Base-by-base conservation (phyloP, 768 basidiomycete species). In the Dioszegia hungarica region DNA sequence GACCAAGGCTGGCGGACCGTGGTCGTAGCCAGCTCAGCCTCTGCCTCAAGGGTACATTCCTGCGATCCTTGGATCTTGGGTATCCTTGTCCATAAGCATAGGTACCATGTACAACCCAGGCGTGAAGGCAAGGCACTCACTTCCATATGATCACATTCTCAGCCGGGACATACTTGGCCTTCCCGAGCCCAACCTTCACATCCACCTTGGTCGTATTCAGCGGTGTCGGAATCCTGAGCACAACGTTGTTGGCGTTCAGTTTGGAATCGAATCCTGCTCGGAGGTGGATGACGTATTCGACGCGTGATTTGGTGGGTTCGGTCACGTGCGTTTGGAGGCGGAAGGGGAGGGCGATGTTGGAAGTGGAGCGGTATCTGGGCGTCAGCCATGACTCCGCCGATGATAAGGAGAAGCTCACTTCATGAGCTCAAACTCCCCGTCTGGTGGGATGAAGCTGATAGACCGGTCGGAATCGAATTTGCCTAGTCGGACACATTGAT, bases 361-460 rank as follows among this genome's bases (percentile, higher is more conserved):
- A 85, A 0, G 95, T 97, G 14, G 92, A 86, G 24, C 95, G 91
- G 70, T 99, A 99, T 67, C 94, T 97, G 19, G 49, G 25, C 17
- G 15, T 56, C 28, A 41, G 40, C 10, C 34, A 19, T 6, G 20
- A 54, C 45, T 48, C 29, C 47, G 33, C 37, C 22, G 33, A n/a
- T 17, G 12, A 24, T 36, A 27, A 63, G 28, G 29, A 20, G 6
- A 4, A 4, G 76, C 86, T 63, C 52, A 88, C 90, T 85, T 83
- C 95, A 99, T 98, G 36, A 99, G 81, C 76, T 99, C 95, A 65
- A 99, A 99, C 75, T 99, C 95, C 25, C 95, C 95, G 69, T 99
- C 95, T 2, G 95, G 95, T 0, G 95, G 95, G 33, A 98, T 86
- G 77, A 98, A 98, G 68, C 88, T 92, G 77, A 99, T 98, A 1